These are phyloP conservation scores for Artemisia tridentata DNA, from an alignment of 129 eudicot species.

Conservation along the genomic window DNA sequence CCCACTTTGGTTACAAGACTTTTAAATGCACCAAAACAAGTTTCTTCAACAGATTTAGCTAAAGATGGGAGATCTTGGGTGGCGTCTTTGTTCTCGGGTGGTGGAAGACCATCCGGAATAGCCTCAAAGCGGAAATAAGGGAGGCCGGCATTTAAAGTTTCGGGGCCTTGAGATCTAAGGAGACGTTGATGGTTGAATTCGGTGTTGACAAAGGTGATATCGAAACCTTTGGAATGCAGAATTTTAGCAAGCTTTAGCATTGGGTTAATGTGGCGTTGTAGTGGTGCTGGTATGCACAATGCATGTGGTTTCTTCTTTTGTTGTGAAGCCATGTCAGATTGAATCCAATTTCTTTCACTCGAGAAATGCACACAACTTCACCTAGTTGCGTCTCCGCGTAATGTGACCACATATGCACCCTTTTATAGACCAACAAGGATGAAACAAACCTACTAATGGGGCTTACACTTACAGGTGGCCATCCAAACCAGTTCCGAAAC, in stretches of 20 bases:
- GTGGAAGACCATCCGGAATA: slow-evolving; percentile 47
- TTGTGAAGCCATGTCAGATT: slow-evolving; percentile 3
- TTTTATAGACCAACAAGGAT: neutral
- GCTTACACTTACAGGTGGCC: too few species aligned
- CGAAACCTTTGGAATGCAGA: slow-evolving; percentile 35
- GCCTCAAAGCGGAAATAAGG: slow-evolving; percentile 45
- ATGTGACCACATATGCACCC: neutral
- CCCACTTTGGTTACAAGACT: slow-evolving; percentile 24
- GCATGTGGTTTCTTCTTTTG: slow-evolving; percentile 22
- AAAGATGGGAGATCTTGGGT: slow-evolving; percentile 33
- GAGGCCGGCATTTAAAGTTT: slow-evolving; percentile 20
- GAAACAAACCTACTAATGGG: too few species aligned
- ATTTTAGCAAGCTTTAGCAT: slow-evolving; percentile 40
- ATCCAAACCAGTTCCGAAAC: too few species aligned
- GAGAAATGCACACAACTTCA: neutral
- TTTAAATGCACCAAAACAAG: slow-evolving; percentile 26
- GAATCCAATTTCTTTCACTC: neutral
- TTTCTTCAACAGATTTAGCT: slow-evolving; percentile 18
- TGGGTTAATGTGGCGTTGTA: slow-evolving; percentile 38
- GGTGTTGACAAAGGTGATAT: slow-evolving; percentile 36
- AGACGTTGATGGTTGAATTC: slow-evolving; percentile 47
- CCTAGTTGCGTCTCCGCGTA: neutral
- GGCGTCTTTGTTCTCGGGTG: slow-evolving; percentile 27
- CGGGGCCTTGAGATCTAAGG: slow-evolving; percentile 26
- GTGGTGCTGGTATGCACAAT: slow-evolving; percentile 32